A percentile compares a stretch with the other conserved stretches of the same genome.
Conservation (phyloP, 768 basidiomycete species). For the Hortiboletus flavorubellus region DNA sequence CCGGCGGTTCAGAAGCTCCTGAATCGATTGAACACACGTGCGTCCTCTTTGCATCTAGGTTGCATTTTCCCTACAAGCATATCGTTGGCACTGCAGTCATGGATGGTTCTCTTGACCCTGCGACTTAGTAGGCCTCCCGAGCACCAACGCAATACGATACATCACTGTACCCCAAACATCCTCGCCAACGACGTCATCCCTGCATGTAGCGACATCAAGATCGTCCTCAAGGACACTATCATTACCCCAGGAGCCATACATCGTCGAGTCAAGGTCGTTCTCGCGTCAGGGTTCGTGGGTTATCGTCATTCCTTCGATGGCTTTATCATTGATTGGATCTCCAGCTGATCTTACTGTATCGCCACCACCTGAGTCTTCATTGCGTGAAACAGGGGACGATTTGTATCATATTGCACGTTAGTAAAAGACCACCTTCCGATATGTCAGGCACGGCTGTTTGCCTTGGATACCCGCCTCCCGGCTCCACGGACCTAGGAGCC, state of each 20-base stretch:
- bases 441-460: neutral
- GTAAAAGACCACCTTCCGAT: too few species aligned
- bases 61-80: neutral
- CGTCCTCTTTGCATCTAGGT: neutral
- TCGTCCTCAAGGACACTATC: neutral
- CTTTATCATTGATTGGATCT: neutral
- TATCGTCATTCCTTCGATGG: neutral
- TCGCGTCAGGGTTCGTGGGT: neutral
- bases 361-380: neutral
- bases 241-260: too few species aligned
- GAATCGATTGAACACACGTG: neutral
- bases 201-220: neutral
- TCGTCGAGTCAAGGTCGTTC: neutral
- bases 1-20: too few species aligned
- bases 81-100: neutral
- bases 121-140: neutral
- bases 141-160: neutral
- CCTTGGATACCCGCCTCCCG: neutral
- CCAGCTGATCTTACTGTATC: neutral
- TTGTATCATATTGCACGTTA: neutral
- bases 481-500: neutral
- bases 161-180: neutral
- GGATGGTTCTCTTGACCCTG: neutral
- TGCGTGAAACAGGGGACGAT: conserved; percentile 1
- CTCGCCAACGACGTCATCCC: neutral